These are phyloP conservation scores for Marsdenia floribunda DNA, from an alignment of 257 asterid genomes.

Conservation along the genomic window DNA sequence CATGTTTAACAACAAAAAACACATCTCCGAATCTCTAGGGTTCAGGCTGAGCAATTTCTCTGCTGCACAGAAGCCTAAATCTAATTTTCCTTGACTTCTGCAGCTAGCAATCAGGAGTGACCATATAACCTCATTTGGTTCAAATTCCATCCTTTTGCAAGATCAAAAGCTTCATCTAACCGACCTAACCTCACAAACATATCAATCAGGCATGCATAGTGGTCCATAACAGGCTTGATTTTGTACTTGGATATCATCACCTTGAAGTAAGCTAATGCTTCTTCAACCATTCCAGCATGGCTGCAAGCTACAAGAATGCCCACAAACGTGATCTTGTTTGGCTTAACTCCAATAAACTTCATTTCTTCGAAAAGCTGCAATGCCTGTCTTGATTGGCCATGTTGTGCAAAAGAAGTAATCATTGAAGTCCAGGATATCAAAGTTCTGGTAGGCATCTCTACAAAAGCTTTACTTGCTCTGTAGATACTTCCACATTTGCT, in stretches of 20 bases:
- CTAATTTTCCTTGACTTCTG: conserved; percentile 70
- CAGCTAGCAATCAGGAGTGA: conserved; percentile 76
- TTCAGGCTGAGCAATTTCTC: conserved; percentile 65
- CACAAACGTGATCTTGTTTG: conserved; percentile 78
- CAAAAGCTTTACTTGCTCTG: conserved; percentile 67
- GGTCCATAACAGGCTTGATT: conserved; percentile 74
- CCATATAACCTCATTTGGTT: conserved; percentile 78
- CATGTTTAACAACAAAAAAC: conserved; percentile 58
- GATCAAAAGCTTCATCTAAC: conserved; percentile 71
- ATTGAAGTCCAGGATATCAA: conserved; percentile 90
- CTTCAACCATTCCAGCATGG: conserved; percentile 76
- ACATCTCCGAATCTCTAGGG: conserved; percentile 65
- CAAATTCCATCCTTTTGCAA: conserved; percentile 43
- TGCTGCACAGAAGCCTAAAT: conserved; percentile 61
- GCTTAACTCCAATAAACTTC: conserved; percentile 73
- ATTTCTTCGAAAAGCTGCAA: conserved; percentile 77
- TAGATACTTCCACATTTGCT: conserved; percentile 82
- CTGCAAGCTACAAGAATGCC: conserved; percentile 89
- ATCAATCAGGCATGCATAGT: conserved; percentile 64
- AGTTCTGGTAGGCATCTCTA: conserved; percentile 72
- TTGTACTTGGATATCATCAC: conserved; percentile 68
- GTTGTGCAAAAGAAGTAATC: conserved; percentile 70
- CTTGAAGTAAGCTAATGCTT: conserved; percentile 55
- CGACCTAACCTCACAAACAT: conserved; percentile 76
- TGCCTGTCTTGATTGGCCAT: conserved; percentile 59